Evolutionary conservation across 345 rosid genomes (phyloP), one percentile per base, ranked within the genome.

Genomic region (Alliaria petiolata): DNA sequence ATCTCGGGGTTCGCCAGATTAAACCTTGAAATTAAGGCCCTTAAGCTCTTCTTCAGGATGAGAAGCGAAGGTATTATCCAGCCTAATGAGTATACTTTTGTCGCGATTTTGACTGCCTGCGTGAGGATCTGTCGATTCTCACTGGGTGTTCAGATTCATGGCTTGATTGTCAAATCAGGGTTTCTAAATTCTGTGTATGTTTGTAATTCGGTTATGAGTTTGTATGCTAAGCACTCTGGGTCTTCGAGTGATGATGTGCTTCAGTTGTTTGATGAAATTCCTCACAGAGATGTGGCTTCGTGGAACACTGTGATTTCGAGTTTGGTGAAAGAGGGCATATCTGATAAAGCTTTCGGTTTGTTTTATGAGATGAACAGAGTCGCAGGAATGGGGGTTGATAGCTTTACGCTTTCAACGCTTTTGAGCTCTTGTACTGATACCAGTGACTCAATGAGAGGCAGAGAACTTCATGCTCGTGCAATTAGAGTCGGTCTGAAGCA

Each of bases 301-400:
- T 87, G 91, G 93, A 90, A 93, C 69, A 89, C 93, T 17, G 65
- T 85, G 77, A 77, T 90, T 38, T 89, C 93, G 2, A 58, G 96
- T 76, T 38, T 86, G 43, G 86, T 87, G 71, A 86, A 79, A 38
- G 80, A 77, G 39, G 69, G 51, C 0, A 64, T 55, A 79, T 67
- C 61, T 68, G 81, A 71, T 53, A 72, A 65, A 71, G 93, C 88
- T 0, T 76, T 89, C 15, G 81, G 70, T 22, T 64, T 84, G 62
- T 85, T 87, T 75, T 72, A 42, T 26, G 78, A 69, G 58, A 83
- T 86, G 84, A 61, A 55, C 6, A 22, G 38, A 70, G 63, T 16
- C 16, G 62, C 69, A 79, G 85, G 69, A 40, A 51, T 82, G 69
- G 74, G 30, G 49, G 81, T 75, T 68, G 92, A 90, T 81, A 74